Evolutionary conservation across 2,329 filamentous ascomycete genomes (phyloP).

Genomic region (Plectosphaerella plurivora): DNA sequence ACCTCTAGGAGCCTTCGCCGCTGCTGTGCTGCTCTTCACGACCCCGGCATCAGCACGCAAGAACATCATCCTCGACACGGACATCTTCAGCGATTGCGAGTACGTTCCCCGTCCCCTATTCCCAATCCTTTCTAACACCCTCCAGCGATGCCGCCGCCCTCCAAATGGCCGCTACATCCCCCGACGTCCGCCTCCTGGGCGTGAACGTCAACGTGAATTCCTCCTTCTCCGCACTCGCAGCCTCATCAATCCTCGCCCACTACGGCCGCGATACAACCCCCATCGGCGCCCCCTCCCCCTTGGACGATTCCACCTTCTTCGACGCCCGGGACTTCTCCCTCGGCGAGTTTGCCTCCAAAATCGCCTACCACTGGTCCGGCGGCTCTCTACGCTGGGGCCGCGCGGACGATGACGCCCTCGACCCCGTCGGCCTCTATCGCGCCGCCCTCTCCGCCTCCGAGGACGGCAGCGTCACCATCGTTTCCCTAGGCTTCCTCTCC

Average conservation of each 20-base stretch:
- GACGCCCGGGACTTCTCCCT: slow-evolving; percentile 30
- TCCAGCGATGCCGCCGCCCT: slow-evolving; percentile 34
- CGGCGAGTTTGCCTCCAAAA: slow-evolving; percentile 41
- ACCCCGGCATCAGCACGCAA: slow-evolving; percentile 14
- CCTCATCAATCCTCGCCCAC: slow-evolving; percentile 33
- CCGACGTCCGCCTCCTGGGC: slow-evolving; percentile 29
- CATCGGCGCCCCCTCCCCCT: slow-evolving; percentile 32
- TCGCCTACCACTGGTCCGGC: slow-evolving; percentile 35
- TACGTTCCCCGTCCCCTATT: slow-evolving; percentile 14
- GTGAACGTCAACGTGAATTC: slow-evolving; percentile 37
- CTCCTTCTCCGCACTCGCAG: slow-evolving; percentile 34
- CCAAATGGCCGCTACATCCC: slow-evolving; percentile 33
- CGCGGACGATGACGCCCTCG: slow-evolving; percentile 28
- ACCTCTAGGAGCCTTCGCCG: background rate
- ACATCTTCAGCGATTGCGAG: slow-evolving; percentile 43
- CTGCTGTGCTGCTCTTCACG: background rate
- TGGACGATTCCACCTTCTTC: slow-evolving; percentile 37
- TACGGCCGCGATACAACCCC: slow-evolving; percentile 30
- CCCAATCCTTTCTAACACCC: background rate
- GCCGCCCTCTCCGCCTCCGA: slow-evolving; percentile 31
- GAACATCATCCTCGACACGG: slow-evolving; percentile 41
- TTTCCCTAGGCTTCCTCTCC: slow-evolving; percentile 39
- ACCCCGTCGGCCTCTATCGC: slow-evolving; percentile 40
- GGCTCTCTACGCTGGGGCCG: slow-evolving; percentile 26
- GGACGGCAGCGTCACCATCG: slow-evolving; percentile 37